A percentile compares a stretch with the other conserved stretches of the same genome.
Conservation (phyloP, 2,329 filamentous ascomycete species). For the Emericellopsis cladophorae region DNA sequence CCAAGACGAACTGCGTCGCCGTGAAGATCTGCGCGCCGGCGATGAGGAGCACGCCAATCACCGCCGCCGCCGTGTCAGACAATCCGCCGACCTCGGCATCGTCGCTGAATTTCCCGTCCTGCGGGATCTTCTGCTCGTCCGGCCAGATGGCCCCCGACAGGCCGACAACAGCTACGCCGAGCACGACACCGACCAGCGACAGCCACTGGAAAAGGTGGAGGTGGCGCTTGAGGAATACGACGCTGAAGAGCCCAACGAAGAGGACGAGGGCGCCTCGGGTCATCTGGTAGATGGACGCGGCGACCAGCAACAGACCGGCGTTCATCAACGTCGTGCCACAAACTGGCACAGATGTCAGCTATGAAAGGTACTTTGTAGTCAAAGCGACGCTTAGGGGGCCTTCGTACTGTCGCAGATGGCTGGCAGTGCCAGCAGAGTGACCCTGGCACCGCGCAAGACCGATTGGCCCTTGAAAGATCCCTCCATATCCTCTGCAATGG, state of each 20-base stretch:
- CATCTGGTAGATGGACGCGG: conserved; percentile 97
- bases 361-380: no score
- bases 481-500: conserved; percentile 19
- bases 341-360: conserved; percentile 29
- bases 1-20: conserved; percentile 87
- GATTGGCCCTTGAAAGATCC: conserved; percentile 24
- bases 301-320: conserved; percentile 83
- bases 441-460: conserved; percentile 55
- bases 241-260: conserved; percentile 92
- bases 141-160: conserved; percentile 75
- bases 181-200: conserved; percentile 72
- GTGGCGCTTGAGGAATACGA: conserved; percentile 72
- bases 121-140: conserved; percentile 40
- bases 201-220: conserved; percentile 87
- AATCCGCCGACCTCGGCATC: conserved; percentile 24
- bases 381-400: no score
- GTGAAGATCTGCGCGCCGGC: conserved; percentile 94
- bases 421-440: conserved; percentile 69
- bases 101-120: conserved; percentile 17
- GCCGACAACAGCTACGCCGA: conserved; percentile 81
- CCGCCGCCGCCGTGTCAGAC: conserved; percentile 31
- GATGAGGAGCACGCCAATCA: conserved; percentile 81
- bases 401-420: conserved; percentile 60
- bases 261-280: conserved; percentile 87
- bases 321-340: conserved; percentile 96